Base-by-base conservation (phyloP, 129 eudicot species). In the Artemisia tridentata region DNA sequence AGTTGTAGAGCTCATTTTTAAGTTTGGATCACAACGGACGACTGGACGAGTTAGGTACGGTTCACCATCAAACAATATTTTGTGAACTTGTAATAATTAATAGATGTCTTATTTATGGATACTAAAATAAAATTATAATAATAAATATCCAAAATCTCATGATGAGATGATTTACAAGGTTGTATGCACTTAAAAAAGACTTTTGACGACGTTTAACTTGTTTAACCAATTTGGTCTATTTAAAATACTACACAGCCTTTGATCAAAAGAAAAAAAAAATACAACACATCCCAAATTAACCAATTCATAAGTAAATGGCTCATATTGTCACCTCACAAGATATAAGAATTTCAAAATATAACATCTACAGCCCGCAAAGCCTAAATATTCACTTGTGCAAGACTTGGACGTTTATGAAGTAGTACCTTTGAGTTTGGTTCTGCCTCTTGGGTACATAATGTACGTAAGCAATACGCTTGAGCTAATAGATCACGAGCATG, bases 381-480 rank as follows among this genome's bases (percentile, higher is more conserved):
- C 48, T 69, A 54, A 55, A 65, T 73, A 81, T 63, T 71, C 63
- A 18, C 27, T 47, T 47, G 6, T 60, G 48, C 58, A 14, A 15
- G 7, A 58, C 31, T 86, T 77, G 72, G 51, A 38, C 84, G 84
- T 84, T 70, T 63, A 55, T 63, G 77, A 78, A 76, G 78, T 57
- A 81, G 82, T 77, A 80, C 91, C 88, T 89, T 82, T 73, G 90
- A 72, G 73, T 72, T 84, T 41, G 92, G 92, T 52, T 82, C 84
- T 61, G 83, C 80, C 74, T 84, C 95, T 29, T 84, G 87, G 43
- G 83, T 80, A 61, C 82, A 85, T 29, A 90, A 68, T 47, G 96
- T 97, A 76, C 78, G 99, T 71, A 90, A 80, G 81, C 87, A 78
- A 66, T 85, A 84, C 46, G 89, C 96, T 68, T 72, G 77, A 3